Evolutionary conservation across 371 early-diverging fungal species (phyloP), one percentile per base, ranked within the genome.

Genomic region (Rhizomucor miehei): DNA sequence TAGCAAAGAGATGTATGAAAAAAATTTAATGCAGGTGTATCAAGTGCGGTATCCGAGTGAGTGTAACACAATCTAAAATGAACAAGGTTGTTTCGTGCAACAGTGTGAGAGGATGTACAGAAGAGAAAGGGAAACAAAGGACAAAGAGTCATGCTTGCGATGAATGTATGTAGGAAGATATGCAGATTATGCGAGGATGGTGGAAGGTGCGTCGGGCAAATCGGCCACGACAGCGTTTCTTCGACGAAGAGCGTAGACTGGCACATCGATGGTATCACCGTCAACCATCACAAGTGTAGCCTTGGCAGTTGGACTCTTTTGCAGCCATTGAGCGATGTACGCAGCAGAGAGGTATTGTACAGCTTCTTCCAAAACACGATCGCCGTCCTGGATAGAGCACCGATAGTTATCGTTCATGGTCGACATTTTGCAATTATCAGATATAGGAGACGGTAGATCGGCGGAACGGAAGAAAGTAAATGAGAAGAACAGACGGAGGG

Each of bases 161-260:
- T 8, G 29, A 29, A 8, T 3, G 8, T 29, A 8, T 3, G 8
- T 29, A 8, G 8, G 8, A 29, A 29, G 8, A 29, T 29, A 29
- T 3, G 29, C 17, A 6, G 14, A 45, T 57, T 51, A 57, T 37
- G 57, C 57, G 29, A 49, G 50, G 48, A 57, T 51, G 51, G 51
- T 25, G 20, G 62, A 55, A 25, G 75, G 75, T 40, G 75, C 68
- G 25, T 74, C 75, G 34, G 75, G 71, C 9, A 74, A 54, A 23
- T 74, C 66, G 41, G 71, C 75, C 23, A 74, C 75, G 23, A 74
- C 66, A 44, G 75, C 75, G 51, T 74, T 74, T 57, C 75, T 57
- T 49, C 75, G 56, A 53, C 75, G 66, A 41, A 74, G 60, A 40
- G 71, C 56, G 48, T 74, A 74, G 12, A 71, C 63, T 9, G 75